These are phyloP conservation scores for Cucurbita moschata DNA, from an alignment of 306 rosid genomes.

Conservation along the genomic window DNA sequence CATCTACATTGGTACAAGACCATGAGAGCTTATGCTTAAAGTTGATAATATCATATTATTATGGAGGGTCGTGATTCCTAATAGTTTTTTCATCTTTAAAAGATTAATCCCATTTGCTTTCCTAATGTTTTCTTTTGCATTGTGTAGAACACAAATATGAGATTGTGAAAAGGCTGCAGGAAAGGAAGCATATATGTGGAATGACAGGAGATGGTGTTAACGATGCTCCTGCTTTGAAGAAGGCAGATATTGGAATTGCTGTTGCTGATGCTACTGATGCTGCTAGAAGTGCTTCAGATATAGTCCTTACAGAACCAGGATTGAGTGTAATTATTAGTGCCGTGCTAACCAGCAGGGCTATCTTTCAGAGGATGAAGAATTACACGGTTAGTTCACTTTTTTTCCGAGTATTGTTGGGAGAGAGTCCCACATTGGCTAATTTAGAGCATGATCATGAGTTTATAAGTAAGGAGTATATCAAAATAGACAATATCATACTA, in stretches of 20 bases:
- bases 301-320: constrained; percentile 97
- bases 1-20: no score
- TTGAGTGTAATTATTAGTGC: constrained; percentile 94
- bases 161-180: constrained; percentile 83
- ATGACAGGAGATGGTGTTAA: constrained; percentile 99
- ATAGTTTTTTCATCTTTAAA: no score
- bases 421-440: no score
- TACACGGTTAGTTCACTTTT: constrained; percentile 52
- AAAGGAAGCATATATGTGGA: constrained; percentile 93
- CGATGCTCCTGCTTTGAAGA: constrained; percentile 95
- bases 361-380: constrained; percentile 98
- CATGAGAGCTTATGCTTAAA: no score
- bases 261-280: constrained; percentile 99
- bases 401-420: background rate
- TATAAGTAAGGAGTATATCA: no score
- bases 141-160: constrained; percentile 87
- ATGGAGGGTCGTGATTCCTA: no score
- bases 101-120: background rate
- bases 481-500: no score
- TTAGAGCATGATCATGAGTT: no score
- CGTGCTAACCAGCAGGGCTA: constrained; percentile 94
- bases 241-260: constrained; percentile 96
- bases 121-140: constrained; percentile 2
- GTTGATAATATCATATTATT: no score
- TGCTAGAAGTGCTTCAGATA: constrained; percentile 94